Evolutionary conservation across 192 early-diverging fungal species (phyloP), one percentile per base, ranked within the genome.

Genomic region (Coemansia sp.): DNA sequence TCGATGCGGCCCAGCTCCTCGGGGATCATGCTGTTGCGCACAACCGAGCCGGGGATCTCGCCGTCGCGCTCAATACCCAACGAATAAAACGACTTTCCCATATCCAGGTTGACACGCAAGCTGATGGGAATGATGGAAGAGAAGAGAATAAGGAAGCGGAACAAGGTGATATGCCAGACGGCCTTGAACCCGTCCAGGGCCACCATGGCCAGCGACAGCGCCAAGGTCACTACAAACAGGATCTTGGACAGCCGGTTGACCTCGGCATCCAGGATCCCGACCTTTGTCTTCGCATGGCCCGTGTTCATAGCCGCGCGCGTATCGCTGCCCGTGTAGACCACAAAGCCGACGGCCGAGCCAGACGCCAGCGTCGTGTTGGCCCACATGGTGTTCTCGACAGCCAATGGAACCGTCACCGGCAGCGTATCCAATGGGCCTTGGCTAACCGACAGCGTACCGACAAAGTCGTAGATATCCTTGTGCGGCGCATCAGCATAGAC

Each of bases 271-370:
- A 98, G 82, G 20, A 91, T 82, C 0, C 95, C 95, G 24, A 94
- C 86, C 73, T 98, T 98, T 23, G 91, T 94, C 63, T 87, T 85
- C 18, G 93, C 91, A 47, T 92, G 88, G 53, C 86, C 94, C 6
- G 95, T 98, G 69, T 98, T 98, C 91, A 95, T 94, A 13, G 95
- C 93, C 18, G 95, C 94, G 9, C 94, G 86, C 9, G 95, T 98
- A 61, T 98, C 94, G 46, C 83, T 82, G 8, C 95, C 95, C 1
- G 95, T 98, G 67, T 96, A 98, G 19, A 95, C 65, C 0, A 96
- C 88, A 64, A 93, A 87, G 16, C 90, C 93, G 50, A 94, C 82
- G 0, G 88, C 93, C 23, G 89, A 82, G 16, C 91, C 95, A 30
- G 95, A 98, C 1, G 94, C 95, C 53, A 96, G 70, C 25, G 95